Percentiles rank a stretch among this genome's conserved stretches.
These are phyloP conservation scores for Helichrysum umbraculigerum DNA, from an alignment of 129 eudicot genomes.

Conservation along the genomic window DNA sequence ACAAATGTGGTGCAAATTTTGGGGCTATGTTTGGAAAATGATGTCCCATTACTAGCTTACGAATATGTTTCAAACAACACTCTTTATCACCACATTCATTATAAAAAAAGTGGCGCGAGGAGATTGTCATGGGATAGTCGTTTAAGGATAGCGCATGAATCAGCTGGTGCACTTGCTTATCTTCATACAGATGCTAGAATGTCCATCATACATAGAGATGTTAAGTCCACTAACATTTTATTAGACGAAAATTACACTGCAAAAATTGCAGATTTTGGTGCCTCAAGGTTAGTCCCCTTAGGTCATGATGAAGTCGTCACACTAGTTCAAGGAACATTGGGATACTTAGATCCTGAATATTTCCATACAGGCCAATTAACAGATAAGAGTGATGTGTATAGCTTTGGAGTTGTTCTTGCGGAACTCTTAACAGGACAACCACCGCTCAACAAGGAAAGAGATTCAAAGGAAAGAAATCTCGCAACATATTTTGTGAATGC, in stretches of 20 bases:
- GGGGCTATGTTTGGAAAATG: conserved; percentile 53
- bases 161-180: too few relatives aligned
- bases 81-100: conserved; percentile 30
- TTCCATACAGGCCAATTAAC: not conserved
- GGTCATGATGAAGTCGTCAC: not conserved
- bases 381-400: not conserved
- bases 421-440: not conserved
- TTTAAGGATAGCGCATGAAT: too few relatives aligned
- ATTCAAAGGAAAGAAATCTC: too few relatives aligned
- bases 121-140: not conserved
- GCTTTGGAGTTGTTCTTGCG: not conserved
- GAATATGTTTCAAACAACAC: conserved; percentile 41
- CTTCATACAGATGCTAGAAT: too few relatives aligned
- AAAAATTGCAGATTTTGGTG: not conserved
- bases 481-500: too few relatives aligned
- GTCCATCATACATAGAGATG: too few relatives aligned
- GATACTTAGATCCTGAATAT: conserved; percentile 5
- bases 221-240: not conserved
- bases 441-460: too few relatives aligned
- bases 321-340: not conserved
- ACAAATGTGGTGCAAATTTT: conserved; percentile 47
- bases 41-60: conserved; percentile 47
- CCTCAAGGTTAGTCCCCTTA: not conserved
- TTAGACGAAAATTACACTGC: not conserved
- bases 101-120: not conserved